phyloP scores from a whole-genome alignment of 129 eudicot genomes.

The Pittosporum tobira region DNA sequence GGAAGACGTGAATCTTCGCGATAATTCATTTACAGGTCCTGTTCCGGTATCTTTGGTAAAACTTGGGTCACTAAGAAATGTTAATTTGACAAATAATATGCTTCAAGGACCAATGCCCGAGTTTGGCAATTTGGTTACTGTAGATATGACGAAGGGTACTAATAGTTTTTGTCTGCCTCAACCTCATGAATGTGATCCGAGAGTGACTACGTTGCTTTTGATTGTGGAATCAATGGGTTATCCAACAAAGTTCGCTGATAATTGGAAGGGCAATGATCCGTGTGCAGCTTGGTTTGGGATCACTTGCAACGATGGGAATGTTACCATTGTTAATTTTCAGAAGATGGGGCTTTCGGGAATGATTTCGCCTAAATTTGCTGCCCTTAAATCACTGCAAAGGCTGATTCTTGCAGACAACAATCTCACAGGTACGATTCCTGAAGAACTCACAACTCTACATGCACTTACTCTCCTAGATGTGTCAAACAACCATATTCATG shows the following conservation, averaged over 20 bases:
- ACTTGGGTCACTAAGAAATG: slow-evolving; percentile 54
- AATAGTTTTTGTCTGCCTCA: slow-evolving; percentile 75
- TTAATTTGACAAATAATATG: slow-evolving; percentile 78
- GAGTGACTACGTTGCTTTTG: slow-evolving; percentile 51
- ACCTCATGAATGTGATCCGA: slow-evolving; percentile 76
- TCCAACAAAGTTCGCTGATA: slow-evolving; percentile 47
- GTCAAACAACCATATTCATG: slow-evolving; percentile 59
- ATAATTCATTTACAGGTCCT: slow-evolving; percentile 67
- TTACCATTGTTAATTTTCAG: slow-evolving; percentile 65
- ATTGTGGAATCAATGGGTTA: slow-evolving; percentile 62
- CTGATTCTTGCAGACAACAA: slow-evolving; percentile 70
- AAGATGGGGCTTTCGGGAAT: slow-evolving; percentile 63
- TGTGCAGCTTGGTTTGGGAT: slow-evolving; percentile 88
- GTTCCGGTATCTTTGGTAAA: slow-evolving; percentile 57
- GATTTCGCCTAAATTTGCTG: slow-evolving; percentile 58
- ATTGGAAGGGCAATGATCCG: slow-evolving; percentile 87
- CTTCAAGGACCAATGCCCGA: slow-evolving; percentile 85
- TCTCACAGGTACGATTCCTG: slow-evolving; percentile 73
- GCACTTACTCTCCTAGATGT: slow-evolving; percentile 57
- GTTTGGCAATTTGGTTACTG: slow-evolving; percentile 46
- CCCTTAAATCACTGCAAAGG: slow-evolving; percentile 72
- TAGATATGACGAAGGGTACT: slow-evolving; percentile 42
- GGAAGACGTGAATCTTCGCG: slow-evolving; percentile 64
- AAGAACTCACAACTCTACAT: slow-evolving; percentile 65
- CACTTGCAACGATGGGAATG: slow-evolving; percentile 59